These are phyloP conservation scores for Agrocybe praecox DNA, from an alignment of 768 basidiomycete species.

Conservation along the genomic window DNA sequence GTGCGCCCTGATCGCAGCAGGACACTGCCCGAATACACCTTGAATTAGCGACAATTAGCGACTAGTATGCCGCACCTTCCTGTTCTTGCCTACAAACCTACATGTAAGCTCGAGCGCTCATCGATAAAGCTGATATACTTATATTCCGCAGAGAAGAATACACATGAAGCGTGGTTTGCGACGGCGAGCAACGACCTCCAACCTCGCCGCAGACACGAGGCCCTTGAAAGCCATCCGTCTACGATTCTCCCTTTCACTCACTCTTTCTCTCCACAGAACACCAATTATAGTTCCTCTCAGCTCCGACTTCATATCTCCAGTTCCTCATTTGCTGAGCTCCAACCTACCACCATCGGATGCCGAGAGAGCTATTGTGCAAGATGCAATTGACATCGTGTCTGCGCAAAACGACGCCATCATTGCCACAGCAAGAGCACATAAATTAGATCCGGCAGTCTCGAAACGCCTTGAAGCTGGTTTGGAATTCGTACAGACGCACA, in stretches of 20 bases:
- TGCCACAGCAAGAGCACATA: background rate
- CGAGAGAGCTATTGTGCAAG: slow-evolving; percentile 4
- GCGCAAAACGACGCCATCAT: background rate
- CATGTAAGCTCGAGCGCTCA: background rate
- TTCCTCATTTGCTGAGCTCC: slow-evolving; percentile 10
- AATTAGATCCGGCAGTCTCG: background rate
- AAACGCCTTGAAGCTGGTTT: slow-evolving; percentile 3
- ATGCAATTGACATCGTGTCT: slow-evolving; percentile 10
- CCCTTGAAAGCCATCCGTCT: background rate
- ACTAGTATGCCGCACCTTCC: background rate
- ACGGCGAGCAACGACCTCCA: background rate
- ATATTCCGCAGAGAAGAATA: background rate
- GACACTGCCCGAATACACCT: background rate
- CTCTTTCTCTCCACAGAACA: slow-evolving; percentile 1
- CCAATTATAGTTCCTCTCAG: background rate
- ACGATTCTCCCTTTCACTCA: background rate
- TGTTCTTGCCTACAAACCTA: background rate
- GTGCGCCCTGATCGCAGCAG: background rate
- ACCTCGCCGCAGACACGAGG: slow-evolving; percentile 1
- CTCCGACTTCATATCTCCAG: slow-evolving; percentile 8
- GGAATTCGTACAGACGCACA: slow-evolving; percentile 8
- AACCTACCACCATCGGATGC: slow-evolving; percentile 11
- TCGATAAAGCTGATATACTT: background rate
- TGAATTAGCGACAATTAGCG: background rate
- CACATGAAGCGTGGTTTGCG: background rate